phyloP scores from a whole-genome alignment of 768 basidiomycete genomes.

The Cyclocybe cylindracea region DNA sequence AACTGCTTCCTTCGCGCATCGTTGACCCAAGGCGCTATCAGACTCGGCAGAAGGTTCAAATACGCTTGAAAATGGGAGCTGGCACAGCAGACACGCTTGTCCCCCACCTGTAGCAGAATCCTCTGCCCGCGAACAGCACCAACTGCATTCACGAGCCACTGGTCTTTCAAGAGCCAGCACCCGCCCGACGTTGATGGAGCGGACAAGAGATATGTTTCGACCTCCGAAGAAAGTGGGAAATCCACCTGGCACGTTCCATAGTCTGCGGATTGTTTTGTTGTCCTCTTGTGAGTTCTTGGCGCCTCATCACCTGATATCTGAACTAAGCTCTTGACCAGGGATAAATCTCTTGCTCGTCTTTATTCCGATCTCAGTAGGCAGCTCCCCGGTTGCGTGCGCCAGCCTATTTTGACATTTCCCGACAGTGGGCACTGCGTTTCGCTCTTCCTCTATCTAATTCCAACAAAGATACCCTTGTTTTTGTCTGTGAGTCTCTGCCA shows the following conservation, averaged over 20 bases:
- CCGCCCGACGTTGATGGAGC: conserved; percentile 8
- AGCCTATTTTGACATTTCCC: neutral
- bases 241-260: conserved; percentile 46
- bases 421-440: conserved; percentile 75
- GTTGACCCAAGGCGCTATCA: no score
- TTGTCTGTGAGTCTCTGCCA: conserved; percentile 58
- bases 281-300: conserved; percentile 53
- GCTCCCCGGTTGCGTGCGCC: neutral
- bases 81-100: no score
- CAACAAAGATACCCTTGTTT: conserved; percentile 54
- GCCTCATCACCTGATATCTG: neutral
- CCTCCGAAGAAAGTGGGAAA: conserved; percentile 41
- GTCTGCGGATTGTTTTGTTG: conserved; percentile 53
- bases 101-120: neutral
- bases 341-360: conserved; percentile 68
- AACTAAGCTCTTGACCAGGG: conserved; percentile 39
- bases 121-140: conserved; percentile 1
- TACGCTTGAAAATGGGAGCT: no score
- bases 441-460: conserved; percentile 35
- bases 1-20: no score
- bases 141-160: neutral
- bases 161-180: neutral
- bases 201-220: conserved; percentile 25
- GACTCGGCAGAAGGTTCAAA: no score
- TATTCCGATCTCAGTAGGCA: conserved; percentile 68